phyloP scores from a whole-genome alignment of 225 moss, liverwort and hornwort species.

The Polytrichum formosum region DNA sequence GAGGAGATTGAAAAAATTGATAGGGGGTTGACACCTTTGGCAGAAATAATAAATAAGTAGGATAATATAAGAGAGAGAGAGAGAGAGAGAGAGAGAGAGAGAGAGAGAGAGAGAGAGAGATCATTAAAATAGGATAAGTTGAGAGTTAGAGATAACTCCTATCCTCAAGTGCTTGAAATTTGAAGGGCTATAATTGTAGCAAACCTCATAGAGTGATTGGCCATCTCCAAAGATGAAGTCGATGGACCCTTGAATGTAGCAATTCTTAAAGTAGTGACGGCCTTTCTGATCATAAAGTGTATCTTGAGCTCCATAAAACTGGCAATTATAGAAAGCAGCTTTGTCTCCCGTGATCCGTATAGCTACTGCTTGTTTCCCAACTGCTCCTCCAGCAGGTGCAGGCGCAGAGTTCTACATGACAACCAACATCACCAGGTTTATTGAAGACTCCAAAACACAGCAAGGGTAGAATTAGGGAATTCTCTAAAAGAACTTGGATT shows the following conservation, averaged over 20 bases:
- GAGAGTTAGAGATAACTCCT: too few species aligned
- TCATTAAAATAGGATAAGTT: background rate
- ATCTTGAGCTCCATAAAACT: conserved; percentile 31
- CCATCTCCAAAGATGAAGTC: conserved; percentile 46
- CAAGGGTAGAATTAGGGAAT: too few species aligned
- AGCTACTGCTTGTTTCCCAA: conserved; percentile 33
- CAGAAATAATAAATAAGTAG: too few species aligned
- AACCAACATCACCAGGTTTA: background rate
- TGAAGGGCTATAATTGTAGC: background rate
- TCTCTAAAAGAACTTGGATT: too few species aligned
- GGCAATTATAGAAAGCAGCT: conserved; percentile 32
- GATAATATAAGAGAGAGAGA: too few species aligned
- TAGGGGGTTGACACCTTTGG: too few species aligned
- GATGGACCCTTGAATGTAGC: conserved; percentile 30
- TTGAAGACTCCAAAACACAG: too few species aligned
- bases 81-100: too few species aligned
- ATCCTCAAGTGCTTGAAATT: conserved; percentile 11
- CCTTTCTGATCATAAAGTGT: conserved; percentile 40
- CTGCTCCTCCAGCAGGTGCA: conserved; percentile 28
- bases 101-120: background rate
- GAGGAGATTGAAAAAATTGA: too few species aligned
- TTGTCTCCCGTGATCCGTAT: conserved; percentile 29
- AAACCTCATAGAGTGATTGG: conserved; percentile 19
- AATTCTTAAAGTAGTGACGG: conserved; percentile 39
- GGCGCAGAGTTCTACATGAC: conserved; percentile 38